A percentile compares a stretch with the other conserved stretches of the same genome.
Conservation (phyloP, 169 alveolate genomes). For the Plasmodium yoelii region DNA sequence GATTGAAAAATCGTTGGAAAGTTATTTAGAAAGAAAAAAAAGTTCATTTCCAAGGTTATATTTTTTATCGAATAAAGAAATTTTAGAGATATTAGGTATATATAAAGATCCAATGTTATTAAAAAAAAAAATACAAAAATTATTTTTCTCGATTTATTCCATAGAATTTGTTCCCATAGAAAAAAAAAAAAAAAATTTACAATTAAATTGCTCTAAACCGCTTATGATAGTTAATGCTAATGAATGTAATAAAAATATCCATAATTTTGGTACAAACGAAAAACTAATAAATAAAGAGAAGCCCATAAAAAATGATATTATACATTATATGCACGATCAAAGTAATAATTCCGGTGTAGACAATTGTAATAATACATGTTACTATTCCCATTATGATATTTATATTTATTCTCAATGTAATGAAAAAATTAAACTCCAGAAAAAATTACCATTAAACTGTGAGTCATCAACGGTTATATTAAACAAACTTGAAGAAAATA, state of each 20-base stretch:
- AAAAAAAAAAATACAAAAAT: conserved; percentile 94
- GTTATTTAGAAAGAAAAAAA: conserved; percentile 94
- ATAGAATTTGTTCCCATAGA: conserved; percentile 85
- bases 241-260: conserved; percentile 12
- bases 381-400: conserved; percentile 36
- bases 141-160: conserved; percentile 93
- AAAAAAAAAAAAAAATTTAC: conserved; percentile 27
- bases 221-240: not conserved
- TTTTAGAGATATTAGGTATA: conserved; percentile 94
- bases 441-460: conserved; percentile 46
- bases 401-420: conserved; percentile 51
- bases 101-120: conserved; percentile 93
- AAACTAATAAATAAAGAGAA: conserved; percentile 15
- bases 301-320: not conserved
- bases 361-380: not conserved
- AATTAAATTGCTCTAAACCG: conserved; percentile 28
- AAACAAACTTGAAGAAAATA: conserved; percentile 66
- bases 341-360: conserved; percentile 1
- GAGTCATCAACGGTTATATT: conserved; percentile 59
- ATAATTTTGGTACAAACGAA: conserved; percentile 2
- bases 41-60: conserved; percentile 95
- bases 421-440: conserved; percentile 48
- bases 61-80: conserved; percentile 95
- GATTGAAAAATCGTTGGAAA: conserved; percentile 93
- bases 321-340: not conserved